Percentiles rank a stretch among this genome's conserved stretches.
phyloP scores from a whole-genome alignment of 768 basidiomycete species.

The Boletus rufocinnamomeus region DNA sequence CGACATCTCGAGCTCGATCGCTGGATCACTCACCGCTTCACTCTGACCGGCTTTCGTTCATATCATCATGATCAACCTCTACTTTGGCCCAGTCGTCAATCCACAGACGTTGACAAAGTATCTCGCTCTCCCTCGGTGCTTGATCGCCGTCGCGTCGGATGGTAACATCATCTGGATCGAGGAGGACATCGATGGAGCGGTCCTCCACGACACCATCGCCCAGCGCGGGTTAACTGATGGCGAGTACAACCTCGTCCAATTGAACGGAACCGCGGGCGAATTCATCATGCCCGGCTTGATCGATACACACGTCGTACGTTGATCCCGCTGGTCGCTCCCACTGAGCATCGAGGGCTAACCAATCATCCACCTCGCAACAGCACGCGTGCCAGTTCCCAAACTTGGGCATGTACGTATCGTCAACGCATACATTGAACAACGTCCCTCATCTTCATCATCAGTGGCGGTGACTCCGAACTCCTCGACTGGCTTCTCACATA shows the following conservation, averaged over 20 bases:
- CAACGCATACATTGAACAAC: neutral
- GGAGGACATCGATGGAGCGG: constrained; percentile 51
- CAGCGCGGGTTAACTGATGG: constrained; percentile 48
- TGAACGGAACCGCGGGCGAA: constrained; percentile 45
- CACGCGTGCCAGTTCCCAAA: constrained; percentile 44
- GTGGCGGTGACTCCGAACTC: constrained; percentile 81
- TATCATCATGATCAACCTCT: constrained; percentile 36
- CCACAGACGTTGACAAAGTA: constrained; percentile 47
- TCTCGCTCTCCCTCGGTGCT: constrained; percentile 49
- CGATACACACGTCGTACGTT: constrained; percentile 84
- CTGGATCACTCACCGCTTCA: neutral
- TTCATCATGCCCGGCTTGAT: constrained; percentile 87
- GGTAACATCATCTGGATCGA: constrained; percentile 74
- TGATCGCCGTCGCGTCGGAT: constrained; percentile 50
- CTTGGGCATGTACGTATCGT: constrained; percentile 31
- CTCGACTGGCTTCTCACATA: constrained; percentile 80
- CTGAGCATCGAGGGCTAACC: neutral
- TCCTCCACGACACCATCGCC: constrained; percentile 52
- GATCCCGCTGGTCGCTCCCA: neutral
- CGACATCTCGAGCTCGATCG: neutral
- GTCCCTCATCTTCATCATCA: constrained; percentile 24
- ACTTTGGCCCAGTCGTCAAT: constrained; percentile 61
- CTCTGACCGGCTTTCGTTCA: neutral
- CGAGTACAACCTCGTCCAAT: constrained; percentile 32
- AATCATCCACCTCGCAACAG: constrained; percentile 7